phyloP scores from a whole-genome alignment of 2,329 filamentous ascomycete species.

The Apiospora aurea region DNA sequence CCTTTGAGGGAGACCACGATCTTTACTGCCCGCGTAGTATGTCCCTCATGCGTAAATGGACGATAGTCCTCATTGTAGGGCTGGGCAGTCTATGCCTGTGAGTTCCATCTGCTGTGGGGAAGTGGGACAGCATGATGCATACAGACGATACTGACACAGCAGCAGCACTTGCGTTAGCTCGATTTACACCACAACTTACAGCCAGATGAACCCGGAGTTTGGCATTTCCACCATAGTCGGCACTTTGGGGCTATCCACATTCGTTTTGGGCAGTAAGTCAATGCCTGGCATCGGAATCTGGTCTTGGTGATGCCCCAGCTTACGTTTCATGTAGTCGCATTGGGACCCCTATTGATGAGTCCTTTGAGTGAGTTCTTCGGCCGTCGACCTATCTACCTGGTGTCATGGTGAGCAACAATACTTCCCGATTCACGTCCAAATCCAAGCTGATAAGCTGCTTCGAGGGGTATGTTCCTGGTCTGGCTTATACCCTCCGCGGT shows the following conservation, averaged over 20 bases:
- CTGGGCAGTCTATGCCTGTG: constrained; percentile 82
- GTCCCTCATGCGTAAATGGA: constrained; percentile 73
- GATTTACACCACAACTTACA: constrained; percentile 87
- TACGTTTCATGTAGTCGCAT: constrained; percentile 46
- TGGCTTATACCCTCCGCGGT: constrained; percentile 85
- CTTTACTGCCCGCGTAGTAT: constrained; percentile 77
- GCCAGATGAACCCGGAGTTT: constrained; percentile 79
- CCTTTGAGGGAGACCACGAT: constrained; percentile 78
- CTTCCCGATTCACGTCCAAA: not conserved
- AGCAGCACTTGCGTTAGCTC: constrained; percentile 81
- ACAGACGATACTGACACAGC: constrained; percentile 26
- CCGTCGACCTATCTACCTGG: constrained; percentile 79
- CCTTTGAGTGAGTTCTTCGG: constrained; percentile 82
- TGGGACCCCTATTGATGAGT: constrained; percentile 68
- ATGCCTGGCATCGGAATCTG: constrained; percentile 32
- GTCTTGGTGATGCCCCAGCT: not conserved
- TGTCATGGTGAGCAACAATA: constrained; percentile 61
- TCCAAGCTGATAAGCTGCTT: not conserved
- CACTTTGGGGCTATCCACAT: constrained; percentile 81
- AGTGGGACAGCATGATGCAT: constrained; percentile 23
- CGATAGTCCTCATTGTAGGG: constrained; percentile 77
- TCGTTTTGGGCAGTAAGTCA: constrained; percentile 76
- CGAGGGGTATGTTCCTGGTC: constrained; percentile 69
- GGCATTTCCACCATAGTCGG: constrained; percentile 73
- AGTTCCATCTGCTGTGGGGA: constrained; percentile 48